Conservation (phyloP, 805 yeast species). For the Yamadazyma sp. region DNA sequence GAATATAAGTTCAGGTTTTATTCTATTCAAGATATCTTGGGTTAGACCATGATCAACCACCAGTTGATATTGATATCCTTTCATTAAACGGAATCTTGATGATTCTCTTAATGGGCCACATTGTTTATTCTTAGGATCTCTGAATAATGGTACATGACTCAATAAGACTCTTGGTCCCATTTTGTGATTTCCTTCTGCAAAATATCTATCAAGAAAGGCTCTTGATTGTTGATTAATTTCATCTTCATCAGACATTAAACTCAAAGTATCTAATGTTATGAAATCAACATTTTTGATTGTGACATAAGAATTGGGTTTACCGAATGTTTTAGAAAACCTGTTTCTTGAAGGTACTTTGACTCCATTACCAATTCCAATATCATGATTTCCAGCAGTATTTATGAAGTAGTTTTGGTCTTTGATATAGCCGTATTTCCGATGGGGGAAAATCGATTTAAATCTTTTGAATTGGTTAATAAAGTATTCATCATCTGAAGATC, state of each 20-base stretch:
- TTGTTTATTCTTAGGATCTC: constrained; percentile 53
- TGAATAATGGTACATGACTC: constrained; percentile 82
- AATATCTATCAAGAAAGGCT: constrained; percentile 44
- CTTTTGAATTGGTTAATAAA: constrained; percentile 26
- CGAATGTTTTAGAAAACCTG: constrained; percentile 31
- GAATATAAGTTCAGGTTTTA: constrained; percentile 69
- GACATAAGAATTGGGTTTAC: constrained; percentile 24
- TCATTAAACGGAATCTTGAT: constrained; percentile 47
- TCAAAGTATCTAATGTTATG: constrained; percentile 68
- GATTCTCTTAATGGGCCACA: constrained; percentile 86
- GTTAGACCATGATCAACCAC: constrained; percentile 66
- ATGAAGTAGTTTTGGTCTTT: constrained; percentile 26
- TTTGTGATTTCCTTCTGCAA: constrained; percentile 10
- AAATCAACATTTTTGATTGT: constrained; percentile 30
- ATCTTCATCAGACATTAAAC: constrained; percentile 56
- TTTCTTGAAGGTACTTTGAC: constrained; percentile 44
- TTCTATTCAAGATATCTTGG: constrained; percentile 50
- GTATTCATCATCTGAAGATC: constrained; percentile 30
- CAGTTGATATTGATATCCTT: constrained; percentile 87
- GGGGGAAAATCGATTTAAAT: constrained; percentile 30
- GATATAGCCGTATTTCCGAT: constrained; percentile 12
- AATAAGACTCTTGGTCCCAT: constrained; percentile 61
- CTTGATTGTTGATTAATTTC: constrained; percentile 49
- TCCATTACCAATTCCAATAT: constrained; percentile 82
- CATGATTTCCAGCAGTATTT: constrained; percentile 86